phyloP scores from a whole-genome alignment of 805 yeast species.

The Metschnikowia kofuensis region DNA sequence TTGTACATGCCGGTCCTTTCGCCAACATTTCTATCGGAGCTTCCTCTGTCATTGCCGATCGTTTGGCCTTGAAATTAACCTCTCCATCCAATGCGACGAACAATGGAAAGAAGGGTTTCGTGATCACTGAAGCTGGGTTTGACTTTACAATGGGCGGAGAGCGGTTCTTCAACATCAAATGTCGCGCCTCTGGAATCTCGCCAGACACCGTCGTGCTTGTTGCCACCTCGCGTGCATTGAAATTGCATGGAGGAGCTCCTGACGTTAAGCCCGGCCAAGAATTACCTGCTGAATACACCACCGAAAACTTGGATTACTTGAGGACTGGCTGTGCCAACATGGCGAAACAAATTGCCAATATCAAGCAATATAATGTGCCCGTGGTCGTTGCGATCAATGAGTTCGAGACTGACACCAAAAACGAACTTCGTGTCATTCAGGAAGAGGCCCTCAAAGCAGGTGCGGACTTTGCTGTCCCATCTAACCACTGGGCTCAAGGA shows the following conservation, averaged over 20 bases:
- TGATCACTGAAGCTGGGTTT: constrained; percentile 96
- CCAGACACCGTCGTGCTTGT: constrained; percentile 94
- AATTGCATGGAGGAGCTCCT: constrained; percentile 96
- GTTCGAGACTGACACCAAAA: constrained; percentile 76
- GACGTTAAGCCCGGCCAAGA: constrained; percentile 93
- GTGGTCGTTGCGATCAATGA: constrained; percentile 93
- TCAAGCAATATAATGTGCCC: constrained; percentile 80
- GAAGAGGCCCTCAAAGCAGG: constrained; percentile 87
- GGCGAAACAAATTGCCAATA: constrained; percentile 86
- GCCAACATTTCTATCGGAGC: constrained; percentile 98
- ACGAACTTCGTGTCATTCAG: constrained; percentile 77
- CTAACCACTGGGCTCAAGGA: constrained; percentile 96
- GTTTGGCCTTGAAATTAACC: constrained; percentile 86
- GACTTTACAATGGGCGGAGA: constrained; percentile 99
- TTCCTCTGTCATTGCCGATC: constrained; percentile 89
- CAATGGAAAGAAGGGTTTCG: constrained; percentile 65
- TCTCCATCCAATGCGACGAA: constrained; percentile 44
- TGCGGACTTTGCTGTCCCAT: constrained; percentile 84
- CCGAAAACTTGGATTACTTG: constrained; percentile 78
- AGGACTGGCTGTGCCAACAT: constrained; percentile 81
- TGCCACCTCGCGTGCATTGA: constrained; percentile 95
- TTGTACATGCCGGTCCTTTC: constrained; percentile 97
- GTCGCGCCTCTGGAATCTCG: constrained; percentile 81
- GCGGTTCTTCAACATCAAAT: constrained; percentile 91
- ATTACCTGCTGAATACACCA: constrained; percentile 74